Percentiles rank a stretch among this genome's conserved stretches.
Conservation (phyloP, 768 basidiomycete genomes). For the Kwoniella heveanensis region DNA sequence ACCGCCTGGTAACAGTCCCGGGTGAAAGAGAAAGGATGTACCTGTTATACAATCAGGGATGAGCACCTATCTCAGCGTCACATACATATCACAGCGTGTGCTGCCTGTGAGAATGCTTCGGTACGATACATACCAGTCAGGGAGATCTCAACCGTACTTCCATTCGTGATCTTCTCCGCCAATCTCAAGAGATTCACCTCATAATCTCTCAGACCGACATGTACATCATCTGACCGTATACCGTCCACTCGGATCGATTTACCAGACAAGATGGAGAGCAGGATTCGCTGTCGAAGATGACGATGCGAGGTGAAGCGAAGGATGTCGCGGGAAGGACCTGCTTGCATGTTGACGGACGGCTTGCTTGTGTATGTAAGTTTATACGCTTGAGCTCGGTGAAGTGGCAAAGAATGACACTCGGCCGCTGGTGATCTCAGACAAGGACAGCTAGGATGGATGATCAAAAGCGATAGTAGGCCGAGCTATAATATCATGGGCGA, state of each 20-base stretch:
- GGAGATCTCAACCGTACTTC: constrained; percentile 91
- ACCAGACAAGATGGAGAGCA: constrained; percentile 86
- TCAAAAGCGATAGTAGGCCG: too few relatives aligned
- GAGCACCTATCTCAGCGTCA: too few relatives aligned
- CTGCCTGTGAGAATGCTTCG: constrained; percentile 1
- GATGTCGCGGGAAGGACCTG: constrained; percentile 33
- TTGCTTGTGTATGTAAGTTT: neutral
- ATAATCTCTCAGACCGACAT: constrained; percentile 92
- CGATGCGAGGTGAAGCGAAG: constrained; percentile 66
- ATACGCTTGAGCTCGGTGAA: too few relatives aligned
- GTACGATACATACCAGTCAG: constrained; percentile 71
- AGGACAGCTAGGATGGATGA: too few relatives aligned
- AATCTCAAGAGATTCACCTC: constrained; percentile 87
- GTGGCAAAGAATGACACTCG: too few relatives aligned
- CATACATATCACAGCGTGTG: too few relatives aligned
- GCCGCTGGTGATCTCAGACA: too few relatives aligned
- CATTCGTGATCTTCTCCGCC: constrained; percentile 89
- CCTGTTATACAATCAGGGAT: constrained; percentile 59
- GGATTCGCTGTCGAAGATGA: constrained; percentile 78
- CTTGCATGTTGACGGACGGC: constrained; percentile 6
- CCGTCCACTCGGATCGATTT: constrained; percentile 79
- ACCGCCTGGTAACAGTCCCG: constrained; percentile 87
- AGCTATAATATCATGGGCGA: too few relatives aligned
- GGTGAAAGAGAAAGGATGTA: constrained; percentile 87
- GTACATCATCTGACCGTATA: constrained; percentile 87